phyloP scores from a whole-genome alignment of 768 basidiomycete species.

The Calvatia gigantea region DNA sequence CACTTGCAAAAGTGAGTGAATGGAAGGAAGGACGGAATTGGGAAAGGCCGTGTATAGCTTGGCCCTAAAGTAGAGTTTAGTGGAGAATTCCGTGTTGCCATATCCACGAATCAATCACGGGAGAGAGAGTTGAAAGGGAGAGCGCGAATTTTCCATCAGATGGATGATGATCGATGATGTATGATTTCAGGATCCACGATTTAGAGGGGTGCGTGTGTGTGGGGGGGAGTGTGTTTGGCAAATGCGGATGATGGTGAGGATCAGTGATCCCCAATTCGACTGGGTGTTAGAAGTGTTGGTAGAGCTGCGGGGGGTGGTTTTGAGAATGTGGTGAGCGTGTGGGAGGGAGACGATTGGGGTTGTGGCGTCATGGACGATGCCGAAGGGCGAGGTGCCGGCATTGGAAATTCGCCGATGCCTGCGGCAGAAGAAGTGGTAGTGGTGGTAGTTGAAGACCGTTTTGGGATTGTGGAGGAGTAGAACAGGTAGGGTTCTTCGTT shows the following conservation, averaged over 20 bases:
- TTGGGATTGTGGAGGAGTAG: constrained; percentile 4
- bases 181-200: neutral
- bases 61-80: no score
- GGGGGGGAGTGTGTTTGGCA: no score
- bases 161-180: neutral
- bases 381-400: neutral
- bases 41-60: no score
- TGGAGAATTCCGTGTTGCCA: neutral
- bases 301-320: neutral
- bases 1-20: no score
- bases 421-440: neutral
- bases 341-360: constrained; percentile 5
- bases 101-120: neutral
- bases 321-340: neutral
- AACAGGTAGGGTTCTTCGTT: constrained; percentile 6
- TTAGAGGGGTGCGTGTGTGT: neutral
- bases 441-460: neutral
- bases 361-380: neutral
- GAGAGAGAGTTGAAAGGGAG: no score
- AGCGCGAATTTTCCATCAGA: neutral
- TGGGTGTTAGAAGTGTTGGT: neutral
- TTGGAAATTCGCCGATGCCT: constrained; percentile 8
- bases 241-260: neutral
- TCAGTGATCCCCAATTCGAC: constrained; percentile 3
- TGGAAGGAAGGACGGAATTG: no score